These are phyloP conservation scores for Pezicula radicicola DNA, from an alignment of 2,329 filamentous ascomycete genomes.

Conservation along the genomic window DNA sequence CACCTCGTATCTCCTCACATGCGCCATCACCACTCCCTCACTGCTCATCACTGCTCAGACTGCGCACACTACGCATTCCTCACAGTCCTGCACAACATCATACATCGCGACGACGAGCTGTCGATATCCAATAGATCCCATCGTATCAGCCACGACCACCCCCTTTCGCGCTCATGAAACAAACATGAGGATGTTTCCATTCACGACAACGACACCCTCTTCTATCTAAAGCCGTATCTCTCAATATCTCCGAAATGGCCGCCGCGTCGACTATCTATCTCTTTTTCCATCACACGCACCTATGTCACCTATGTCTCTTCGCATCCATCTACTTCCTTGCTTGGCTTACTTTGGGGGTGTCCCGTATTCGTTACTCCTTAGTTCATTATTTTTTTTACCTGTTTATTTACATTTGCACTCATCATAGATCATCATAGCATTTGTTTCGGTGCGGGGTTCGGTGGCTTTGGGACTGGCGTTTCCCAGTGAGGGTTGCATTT, in stretches of 20 bases:
- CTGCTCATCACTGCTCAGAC: no score
- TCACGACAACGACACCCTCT: no score
- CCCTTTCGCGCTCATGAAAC: neutral
- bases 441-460: neutral
- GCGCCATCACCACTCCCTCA: neutral
- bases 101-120: neutral
- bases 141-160: neutral
- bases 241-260: no score
- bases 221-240: no score
- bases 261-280: no score
- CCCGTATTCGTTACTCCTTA: neutral
- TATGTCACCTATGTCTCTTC: no score
- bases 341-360: neutral
- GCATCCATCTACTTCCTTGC: no score
- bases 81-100: neutral
- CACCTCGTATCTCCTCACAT: constrained; percentile 16
- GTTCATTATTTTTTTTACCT: neutral
- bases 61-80: no score
- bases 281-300: no score
- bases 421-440: neutral
- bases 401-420: neutral
- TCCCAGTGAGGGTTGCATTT: neutral
- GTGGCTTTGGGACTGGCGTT: neutral
- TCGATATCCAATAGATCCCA: neutral
- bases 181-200: no score